These are phyloP conservation scores for Dipteronia sinensis DNA, from an alignment of 345 rosid species.

Conservation along the genomic window DNA sequence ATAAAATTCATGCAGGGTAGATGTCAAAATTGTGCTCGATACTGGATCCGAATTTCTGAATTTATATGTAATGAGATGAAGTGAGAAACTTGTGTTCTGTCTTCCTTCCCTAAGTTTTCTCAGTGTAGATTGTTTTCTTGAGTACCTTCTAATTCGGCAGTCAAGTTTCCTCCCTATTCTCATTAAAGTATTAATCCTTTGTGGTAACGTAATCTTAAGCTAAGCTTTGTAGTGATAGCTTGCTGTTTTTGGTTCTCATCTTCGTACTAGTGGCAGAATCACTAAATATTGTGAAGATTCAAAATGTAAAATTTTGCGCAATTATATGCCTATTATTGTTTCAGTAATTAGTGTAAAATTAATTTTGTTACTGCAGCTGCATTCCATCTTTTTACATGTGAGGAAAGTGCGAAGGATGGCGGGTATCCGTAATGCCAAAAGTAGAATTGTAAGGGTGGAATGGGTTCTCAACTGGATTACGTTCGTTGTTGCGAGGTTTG, in stretches of 20 bases:
- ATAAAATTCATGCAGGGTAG: background rate
- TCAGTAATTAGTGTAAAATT: background rate
- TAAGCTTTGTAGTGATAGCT: too few relatives aligned
- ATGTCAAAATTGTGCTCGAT: background rate
- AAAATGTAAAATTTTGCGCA: background rate
- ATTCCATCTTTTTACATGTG: conserved; percentile 80
- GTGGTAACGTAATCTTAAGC: too few relatives aligned
- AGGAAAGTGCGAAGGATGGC: conserved; percentile 90
- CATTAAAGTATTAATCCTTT: too few relatives aligned
- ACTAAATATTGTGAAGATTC: background rate
- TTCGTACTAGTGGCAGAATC: background rate
- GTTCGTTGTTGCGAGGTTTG: conserved; percentile 57
- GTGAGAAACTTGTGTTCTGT: background rate
- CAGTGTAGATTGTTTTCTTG: background rate
- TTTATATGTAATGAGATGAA: background rate
- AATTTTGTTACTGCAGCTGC: conserved; percentile 53
- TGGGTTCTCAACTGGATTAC: conserved; percentile 79
- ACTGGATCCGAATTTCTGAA: background rate
- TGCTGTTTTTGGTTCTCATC: background rate
- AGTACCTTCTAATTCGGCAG: background rate
- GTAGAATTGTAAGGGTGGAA: conserved; percentile 60
- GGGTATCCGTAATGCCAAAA: conserved; percentile 68
- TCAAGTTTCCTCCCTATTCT: background rate
- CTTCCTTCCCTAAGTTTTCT: background rate
- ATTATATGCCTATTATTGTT: conserved; percentile 1